These are phyloP conservation scores for Boletus reticuloceps DNA, from an alignment of 768 basidiomycete species.

Conservation along the genomic window DNA sequence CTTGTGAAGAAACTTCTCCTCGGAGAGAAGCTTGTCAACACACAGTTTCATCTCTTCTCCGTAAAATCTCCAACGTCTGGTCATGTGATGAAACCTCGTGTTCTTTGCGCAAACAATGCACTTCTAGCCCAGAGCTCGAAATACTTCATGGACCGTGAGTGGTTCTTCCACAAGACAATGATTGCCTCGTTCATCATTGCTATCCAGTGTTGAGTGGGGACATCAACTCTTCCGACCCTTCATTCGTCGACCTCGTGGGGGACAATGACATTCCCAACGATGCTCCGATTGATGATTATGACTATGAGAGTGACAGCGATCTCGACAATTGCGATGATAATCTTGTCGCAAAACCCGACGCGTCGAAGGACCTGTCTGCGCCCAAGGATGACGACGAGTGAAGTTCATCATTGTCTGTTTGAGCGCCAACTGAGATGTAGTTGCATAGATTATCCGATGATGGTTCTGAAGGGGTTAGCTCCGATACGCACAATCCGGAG, in stretches of 20 bases:
- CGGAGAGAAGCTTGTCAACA: background rate
- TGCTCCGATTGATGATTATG: conserved; percentile 23
- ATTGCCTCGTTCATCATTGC: conserved; percentile 19
- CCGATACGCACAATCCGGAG: too few relatives aligned
- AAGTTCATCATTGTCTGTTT: background rate
- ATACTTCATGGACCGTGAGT: background rate
- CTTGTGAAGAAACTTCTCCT: conserved; percentile 15
- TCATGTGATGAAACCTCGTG: conserved; percentile 14
- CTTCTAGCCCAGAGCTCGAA: conserved; percentile 25
- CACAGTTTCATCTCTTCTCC: conserved; percentile 30
- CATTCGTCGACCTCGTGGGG: conserved; percentile 13
- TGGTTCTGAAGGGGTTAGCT: background rate
- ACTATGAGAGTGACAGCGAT: conserved; percentile 35
- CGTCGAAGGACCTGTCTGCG: background rate
- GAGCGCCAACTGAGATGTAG: background rate
- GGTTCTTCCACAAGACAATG: background rate
- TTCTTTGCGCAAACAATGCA: conserved; percentile 28
- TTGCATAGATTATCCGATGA: background rate
- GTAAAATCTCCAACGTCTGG: conserved; percentile 11
- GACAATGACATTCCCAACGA: conserved; percentile 7
- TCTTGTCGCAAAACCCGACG: background rate
- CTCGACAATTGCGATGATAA: conserved; percentile 27
- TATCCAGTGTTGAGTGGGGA: conserved; percentile 16
- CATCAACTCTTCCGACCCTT: conserved; percentile 6
- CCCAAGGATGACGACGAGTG: conserved; percentile 9